Evolutionary conservation across 2,329 filamentous ascomycete genomes (phyloP).

Genomic region (Davidsoniella australis): DNA sequence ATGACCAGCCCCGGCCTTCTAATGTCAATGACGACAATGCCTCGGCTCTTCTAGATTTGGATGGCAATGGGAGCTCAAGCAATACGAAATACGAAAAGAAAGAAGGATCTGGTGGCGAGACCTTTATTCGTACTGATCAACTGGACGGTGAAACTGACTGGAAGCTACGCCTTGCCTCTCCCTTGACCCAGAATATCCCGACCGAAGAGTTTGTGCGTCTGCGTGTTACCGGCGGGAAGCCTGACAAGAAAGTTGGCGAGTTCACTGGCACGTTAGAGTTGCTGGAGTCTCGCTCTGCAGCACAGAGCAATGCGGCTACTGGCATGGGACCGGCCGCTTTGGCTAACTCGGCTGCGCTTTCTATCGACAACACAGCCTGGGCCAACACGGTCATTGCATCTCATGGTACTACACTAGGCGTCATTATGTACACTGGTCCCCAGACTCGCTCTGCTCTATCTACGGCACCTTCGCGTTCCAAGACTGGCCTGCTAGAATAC

Average conservation of each 20-base stretch:
- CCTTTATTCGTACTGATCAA: conserved; percentile 94
- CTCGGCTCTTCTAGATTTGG: conserved; percentile 18
- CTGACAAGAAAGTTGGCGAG: conserved; percentile 85
- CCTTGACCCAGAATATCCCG: conserved; percentile 64
- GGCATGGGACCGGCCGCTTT: conserved; percentile 14
- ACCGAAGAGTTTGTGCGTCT: conserved; percentile 53
- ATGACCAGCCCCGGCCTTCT: conserved; percentile 1
- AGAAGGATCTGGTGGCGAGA: conserved; percentile 45
- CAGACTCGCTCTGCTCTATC: conserved; percentile 90
- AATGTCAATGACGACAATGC: conserved; percentile 32
- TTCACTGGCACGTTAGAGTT: conserved; percentile 83
- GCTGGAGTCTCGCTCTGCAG: conserved; percentile 34
- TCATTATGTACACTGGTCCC: conserved; percentile 84
- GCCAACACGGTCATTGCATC: conserved; percentile 95
- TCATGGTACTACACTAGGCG: conserved; percentile 71
- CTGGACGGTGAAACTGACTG: conserved; percentile 96
- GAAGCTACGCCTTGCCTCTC: conserved; percentile 82
- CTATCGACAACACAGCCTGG: conserved; percentile 96
- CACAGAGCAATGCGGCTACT: conserved; percentile 21
- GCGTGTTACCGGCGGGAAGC: conserved; percentile 68
- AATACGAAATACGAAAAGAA: conserved; percentile 20
- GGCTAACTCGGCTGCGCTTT: conserved; percentile 51
- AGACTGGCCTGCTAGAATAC: conserved; percentile 81
- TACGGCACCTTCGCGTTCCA: conserved; percentile 79
- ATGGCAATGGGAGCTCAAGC: conserved; percentile 14